Evolutionary conservation across 768 basidiomycete species (phyloP).

Genomic region (Pulveroboletus sp.): DNA sequence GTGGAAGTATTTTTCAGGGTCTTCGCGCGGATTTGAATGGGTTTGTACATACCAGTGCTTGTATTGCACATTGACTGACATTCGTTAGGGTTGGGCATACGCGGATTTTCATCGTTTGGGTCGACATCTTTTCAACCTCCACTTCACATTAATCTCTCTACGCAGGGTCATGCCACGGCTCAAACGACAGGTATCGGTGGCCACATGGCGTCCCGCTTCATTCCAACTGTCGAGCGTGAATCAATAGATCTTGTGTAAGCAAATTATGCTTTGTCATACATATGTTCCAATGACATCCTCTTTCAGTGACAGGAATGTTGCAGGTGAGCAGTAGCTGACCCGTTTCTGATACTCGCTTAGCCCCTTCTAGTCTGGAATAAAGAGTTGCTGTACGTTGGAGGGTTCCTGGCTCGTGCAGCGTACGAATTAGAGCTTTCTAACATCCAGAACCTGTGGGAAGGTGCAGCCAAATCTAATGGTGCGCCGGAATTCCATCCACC

Average conservation of each 20-base stretch:
- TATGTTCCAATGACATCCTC: not conserved
- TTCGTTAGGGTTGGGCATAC: conserved; percentile 8
- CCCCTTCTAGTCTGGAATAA: conserved; percentile 72
- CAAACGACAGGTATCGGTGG: conserved; percentile 16
- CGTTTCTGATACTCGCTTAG: not conserved
- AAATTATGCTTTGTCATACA: not conserved
- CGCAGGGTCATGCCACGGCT: conserved; percentile 9
- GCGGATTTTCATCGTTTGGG: conserved; percentile 9
- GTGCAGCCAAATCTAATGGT: conserved; percentile 29
- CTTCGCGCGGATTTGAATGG: conserved; percentile 83
- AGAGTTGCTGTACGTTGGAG: conserved; percentile 39
- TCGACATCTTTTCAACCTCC: not conserved
- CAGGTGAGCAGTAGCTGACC: not conserved
- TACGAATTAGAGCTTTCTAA: conserved; percentile 12
- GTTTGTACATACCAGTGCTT: conserved; percentile 34
- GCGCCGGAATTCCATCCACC: conserved; percentile 29
- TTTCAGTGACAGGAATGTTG: conserved; percentile 8
- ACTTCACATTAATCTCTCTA: not conserved
- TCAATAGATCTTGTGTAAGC: conserved; percentile 12
- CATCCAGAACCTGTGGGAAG: conserved; percentile 48
- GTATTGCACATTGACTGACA: not conserved
- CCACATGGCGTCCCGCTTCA: conserved; percentile 15
- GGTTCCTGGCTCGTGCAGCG: conserved; percentile 6
- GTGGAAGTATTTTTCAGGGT: conserved; percentile 82
- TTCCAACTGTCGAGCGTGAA: conserved; percentile 17